Base-by-base conservation (phyloP, 2,329 filamentous ascomycete species). In the Colletotrichum australisinense region DNA sequence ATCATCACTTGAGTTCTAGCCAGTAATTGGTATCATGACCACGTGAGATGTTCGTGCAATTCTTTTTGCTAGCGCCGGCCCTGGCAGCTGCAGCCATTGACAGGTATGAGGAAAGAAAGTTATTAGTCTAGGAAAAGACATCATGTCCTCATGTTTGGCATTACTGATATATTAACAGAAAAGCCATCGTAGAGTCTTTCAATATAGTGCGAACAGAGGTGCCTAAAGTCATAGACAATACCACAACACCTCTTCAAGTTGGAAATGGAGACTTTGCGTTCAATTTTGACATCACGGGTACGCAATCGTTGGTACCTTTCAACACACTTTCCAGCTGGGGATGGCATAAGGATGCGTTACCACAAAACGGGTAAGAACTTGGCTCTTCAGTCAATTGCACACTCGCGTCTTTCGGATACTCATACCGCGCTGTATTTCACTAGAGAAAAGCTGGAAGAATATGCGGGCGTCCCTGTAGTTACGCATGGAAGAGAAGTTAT, bases 221-320 rank as follows among this genome's bases (percentile, higher is more conserved):
- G 6, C 38, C 38, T 42, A 8, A 8, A 19, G 38, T 19, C 16
- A 42, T 42, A 19, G 38, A 42, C 16, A 42, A 42, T 3, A 42
- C 38, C 38, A 42, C 38, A 7, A 42, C 38, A 42, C 38, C 38
- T 22, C 79, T 90, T 38, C 85, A 86, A 74, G 84, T 87, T 4
- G 86, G 85, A n/a, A 87, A 87, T 75, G 85, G 85, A 12, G 85
- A 87, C 76, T 86, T 87, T 74, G 85, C 85, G 3, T 87, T 87
- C 72, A 83, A 83, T 6, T 83, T 83, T 6, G 86, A 87, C 74
- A 79, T 86, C 4, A 87, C 85, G 1, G 85, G 85, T 8, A 77
- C 87, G 64, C 55, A 79, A 76, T 85, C 84, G 1, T 86, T 86
- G 71, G 80, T 81, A n/a, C 83, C 84, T 0, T 87, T 84, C 74